Base-by-base conservation (phyloP, 371 early-diverging fungal genomes). In the Fennellomyces sp. region DNA sequence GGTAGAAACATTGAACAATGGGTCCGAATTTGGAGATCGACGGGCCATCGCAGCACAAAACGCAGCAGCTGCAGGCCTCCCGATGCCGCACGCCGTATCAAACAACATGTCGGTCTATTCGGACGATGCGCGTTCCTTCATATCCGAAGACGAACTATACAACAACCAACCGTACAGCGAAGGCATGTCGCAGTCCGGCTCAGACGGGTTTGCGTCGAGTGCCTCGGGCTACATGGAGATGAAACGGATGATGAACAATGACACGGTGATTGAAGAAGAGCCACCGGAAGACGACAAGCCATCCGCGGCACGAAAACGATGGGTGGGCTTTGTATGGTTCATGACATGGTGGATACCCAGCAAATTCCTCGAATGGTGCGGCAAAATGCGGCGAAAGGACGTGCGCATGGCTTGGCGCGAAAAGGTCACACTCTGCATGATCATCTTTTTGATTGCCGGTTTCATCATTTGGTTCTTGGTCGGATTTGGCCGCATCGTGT, bases 361-460 rank as follows among this genome's bases (percentile, higher is more conserved):
- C 49, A 80, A 74, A 13, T 82, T 80, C 56, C 64, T 95, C 59
- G 56, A 64, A 13, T 72, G 74, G 64, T 81, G 88, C 62, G 92
- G 91, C 51, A 73, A 84, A 26, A 93, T 94, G 87, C 83, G 84
- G 60, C 87, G 86, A 21, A 75, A 73, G 31, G 96, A 97, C 73
- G 84, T 93, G 41, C 89, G 88, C 26, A 83, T 94, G 70, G 96
- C 97, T 2, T 97, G 97, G 97, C 86, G 97, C 51, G 97, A 97
- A 72, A 96, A 97, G 80, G 80, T 97, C 3, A 86, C 96, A 0
- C 81, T 98, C 26, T 95, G 94, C 64, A 73, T 91, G 60, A 64
- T 98, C 38, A 95, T 98, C 62, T 72, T 90, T 28, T 70, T 94
- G 33, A 63, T 92, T 73, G 92, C 91, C 54, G 81, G 80, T 15